Base-by-base conservation (phyloP, 306 rosid genomes). In the Morella rubra region DNA sequence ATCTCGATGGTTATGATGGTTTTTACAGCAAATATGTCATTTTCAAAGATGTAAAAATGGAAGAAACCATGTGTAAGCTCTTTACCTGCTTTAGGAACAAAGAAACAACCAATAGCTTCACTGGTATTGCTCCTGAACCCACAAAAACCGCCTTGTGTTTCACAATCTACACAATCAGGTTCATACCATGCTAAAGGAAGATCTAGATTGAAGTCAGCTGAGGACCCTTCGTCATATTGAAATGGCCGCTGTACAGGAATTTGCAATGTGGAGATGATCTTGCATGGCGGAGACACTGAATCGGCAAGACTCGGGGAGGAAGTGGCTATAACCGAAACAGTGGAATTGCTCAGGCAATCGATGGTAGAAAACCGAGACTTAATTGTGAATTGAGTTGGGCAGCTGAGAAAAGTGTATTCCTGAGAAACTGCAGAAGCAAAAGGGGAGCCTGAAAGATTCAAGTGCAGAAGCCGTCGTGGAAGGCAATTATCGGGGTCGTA, bases 271-370 rank as follows among this genome's bases (percentile, higher is more conserved):
- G 64, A 42, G 1, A 86, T 32, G 70, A 86, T 59, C 74, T 52
- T 44, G 81, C 97, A 92, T 12, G 83, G 24, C 19, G 44, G 52
- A 2, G 84, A 79, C 87, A 81, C 69, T n/a, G 84, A 68, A 64
- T 59, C 71, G 3, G 64, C 83, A 13, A 89, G 66, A 69, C 64
- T 56, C 66, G 42, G 4, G 3, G 96, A 87, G 64, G 93, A 82
- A 45, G 89, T 83, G 44, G 90, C 91, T 32, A 89, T 46, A 13
- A 89, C 82, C 7, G 89, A 90, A 80, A 62, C 69, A 22, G 93
- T 92, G 11, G 91, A 89, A 72, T 83, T 90, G 78, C 93, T 79
- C 3, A 90, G 91, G 81, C 93, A 92, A 7, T 47, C 74, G 58
- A 90, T 61, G 74, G 90, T 41, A 44, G 81, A 58, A 79, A 81